A percentile compares a stretch with the other conserved stretches of the same genome.
These are phyloP conservation scores for Fusarium sp. DNA, from an alignment of 2,329 filamentous ascomycete genomes.

Conservation along the genomic window DNA sequence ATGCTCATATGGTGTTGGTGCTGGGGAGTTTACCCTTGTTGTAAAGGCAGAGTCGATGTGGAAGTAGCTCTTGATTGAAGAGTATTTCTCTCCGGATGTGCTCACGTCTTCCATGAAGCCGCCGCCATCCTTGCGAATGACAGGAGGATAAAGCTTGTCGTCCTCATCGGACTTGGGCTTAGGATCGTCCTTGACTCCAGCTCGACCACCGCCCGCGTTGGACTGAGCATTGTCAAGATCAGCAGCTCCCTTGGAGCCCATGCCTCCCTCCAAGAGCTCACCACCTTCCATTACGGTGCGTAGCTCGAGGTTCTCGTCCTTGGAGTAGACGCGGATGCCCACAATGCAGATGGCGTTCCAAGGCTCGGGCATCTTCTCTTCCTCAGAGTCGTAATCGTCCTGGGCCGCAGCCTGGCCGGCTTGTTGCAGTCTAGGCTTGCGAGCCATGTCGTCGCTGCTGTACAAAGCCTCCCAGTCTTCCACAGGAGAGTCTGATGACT, in stretches of 20 bases:
- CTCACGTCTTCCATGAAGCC: constrained; percentile 41
- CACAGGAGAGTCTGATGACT: constrained; percentile 73
- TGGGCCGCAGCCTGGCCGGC: constrained; percentile 53
- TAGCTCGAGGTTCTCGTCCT: constrained; percentile 69
- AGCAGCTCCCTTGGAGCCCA: constrained; percentile 69
- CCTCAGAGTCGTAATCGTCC: constrained; percentile 67
- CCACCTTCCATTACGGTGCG: constrained; percentile 70
- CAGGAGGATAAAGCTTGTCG: constrained; percentile 39
- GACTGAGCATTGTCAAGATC: constrained; percentile 71
- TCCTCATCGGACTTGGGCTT: constrained; percentile 23
- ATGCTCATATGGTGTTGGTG: constrained; percentile 51
- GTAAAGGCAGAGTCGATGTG: constrained; percentile 51
- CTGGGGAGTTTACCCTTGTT: constrained; percentile 52
- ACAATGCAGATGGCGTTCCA: constrained; percentile 77
- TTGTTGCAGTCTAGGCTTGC: constrained; percentile 63
- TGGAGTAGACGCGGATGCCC: constrained; percentile 73
- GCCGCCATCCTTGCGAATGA: constrained; percentile 50
- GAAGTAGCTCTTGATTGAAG: constrained; percentile 49
- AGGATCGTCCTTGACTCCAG: constrained; percentile 28
- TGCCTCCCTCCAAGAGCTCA: constrained; percentile 67
- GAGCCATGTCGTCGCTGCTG: constrained; percentile 70
- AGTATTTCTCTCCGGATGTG: constrained; percentile 39
- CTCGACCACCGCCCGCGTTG: constrained; percentile 67
- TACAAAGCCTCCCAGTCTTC: constrained; percentile 73
- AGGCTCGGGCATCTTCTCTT: constrained; percentile 69